Base-by-base conservation (phyloP, 495 filamentous ascomycete species). In the Penicillium tannophilum region DNA sequence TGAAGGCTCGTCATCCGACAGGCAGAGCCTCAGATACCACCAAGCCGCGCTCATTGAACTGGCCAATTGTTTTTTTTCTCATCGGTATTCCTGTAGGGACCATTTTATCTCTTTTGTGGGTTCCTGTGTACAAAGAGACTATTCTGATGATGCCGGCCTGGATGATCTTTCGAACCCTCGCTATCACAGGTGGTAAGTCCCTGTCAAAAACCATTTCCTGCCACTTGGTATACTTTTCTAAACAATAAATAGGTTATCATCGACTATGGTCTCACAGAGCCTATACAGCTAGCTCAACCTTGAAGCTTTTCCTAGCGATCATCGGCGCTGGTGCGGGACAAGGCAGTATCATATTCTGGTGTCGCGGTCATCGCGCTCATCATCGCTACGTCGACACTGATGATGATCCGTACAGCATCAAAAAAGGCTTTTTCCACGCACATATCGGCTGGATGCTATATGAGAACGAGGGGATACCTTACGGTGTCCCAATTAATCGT, bases 351-450 rank as follows among this genome's bases (percentile, higher is more conserved):
- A 81, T 92, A 62, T 97, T 92, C 90, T 98, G 94, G 94, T 86
- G 89, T 47, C 86, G 90, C 61, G 91, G 91, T 68, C 94, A 98
- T 79, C 89, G 94, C 48, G 91, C 94, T 62, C 94, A 98, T 74
- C 94, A 98, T 79, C 88, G 94, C 62, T 97, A 97, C 71, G 97
- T 93, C 79, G 94, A 97, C 66, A 98, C 94, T 67, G 89, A 95
- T 54, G 95, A 98, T 76, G 94, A 98, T 67, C 94, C 94, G 17
- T 98, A 97, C 80, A 93, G 87, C 56, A 92, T 97, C 60, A 89
- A 92, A 75, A 97, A 97, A 84, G 93, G 93, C 52, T 84, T 96
- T 17, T 76, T 93, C 61, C 95, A 97, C 82, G 93, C 91, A 52
- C 93, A 98, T 75, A 80, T 97, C 48, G 93, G 93, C 65, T 87